A percentile compares a stretch with the other conserved stretches of the same genome.
Evolutionary conservation across 768 basidiomycete genomes (phyloP).

Genomic region (Tephrocybe rancida): DNA sequence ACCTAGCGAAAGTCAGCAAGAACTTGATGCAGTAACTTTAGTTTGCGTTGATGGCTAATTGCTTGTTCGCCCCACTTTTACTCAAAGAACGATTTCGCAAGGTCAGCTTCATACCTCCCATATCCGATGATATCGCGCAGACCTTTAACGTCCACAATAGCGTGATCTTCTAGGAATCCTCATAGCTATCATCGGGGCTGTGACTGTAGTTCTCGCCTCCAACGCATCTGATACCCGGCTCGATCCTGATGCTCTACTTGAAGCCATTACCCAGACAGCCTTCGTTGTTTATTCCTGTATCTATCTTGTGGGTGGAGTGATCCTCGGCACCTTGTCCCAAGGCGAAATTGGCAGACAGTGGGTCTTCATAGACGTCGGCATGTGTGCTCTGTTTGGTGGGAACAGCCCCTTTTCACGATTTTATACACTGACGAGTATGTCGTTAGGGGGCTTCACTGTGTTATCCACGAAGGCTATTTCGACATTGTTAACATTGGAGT

Average conservation of each 20-base stretch:
- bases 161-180: constrained; percentile 78
- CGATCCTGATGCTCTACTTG: constrained; percentile 65
- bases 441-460: constrained; percentile 88
- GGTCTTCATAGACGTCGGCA: constrained; percentile 85
- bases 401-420: neutral
- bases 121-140: constrained; percentile 4
- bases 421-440: neutral
- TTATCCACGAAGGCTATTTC: constrained; percentile 92
- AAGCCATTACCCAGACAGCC: constrained; percentile 67
- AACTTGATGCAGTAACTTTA: constrained; percentile 30
- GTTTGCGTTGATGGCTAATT: constrained; percentile 95
- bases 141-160: constrained; percentile 35
- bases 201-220: constrained; percentile 88
- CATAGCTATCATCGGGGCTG: constrained; percentile 85
- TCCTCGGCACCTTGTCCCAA: constrained; percentile 70
- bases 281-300: constrained; percentile 78
- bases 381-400: constrained; percentile 85
- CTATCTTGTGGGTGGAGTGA: constrained; percentile 56
- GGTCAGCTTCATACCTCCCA: constrained; percentile 37
- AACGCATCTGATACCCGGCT: constrained; percentile 72
- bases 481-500: constrained; percentile 77
- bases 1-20: constrained; percentile 2
- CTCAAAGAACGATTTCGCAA: constrained; percentile 82
- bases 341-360: constrained; percentile 60
- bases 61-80: constrained; percentile 88